phyloP scores from a whole-genome alignment of 768 basidiomycete genomes.

The Termitomyces sp. region DNA sequence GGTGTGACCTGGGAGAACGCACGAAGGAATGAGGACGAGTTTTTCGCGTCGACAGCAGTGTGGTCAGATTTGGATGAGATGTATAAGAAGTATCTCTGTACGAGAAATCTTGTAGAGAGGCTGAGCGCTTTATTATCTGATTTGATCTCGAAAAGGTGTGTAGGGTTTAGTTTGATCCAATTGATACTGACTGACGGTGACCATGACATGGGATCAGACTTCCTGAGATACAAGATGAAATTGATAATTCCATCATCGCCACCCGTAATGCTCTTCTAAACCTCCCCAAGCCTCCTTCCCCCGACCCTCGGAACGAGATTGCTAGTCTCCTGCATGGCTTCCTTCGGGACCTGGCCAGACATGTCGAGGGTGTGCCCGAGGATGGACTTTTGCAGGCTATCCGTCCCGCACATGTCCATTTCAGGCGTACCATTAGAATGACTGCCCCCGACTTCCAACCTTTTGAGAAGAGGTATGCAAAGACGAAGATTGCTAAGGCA shows the following conservation, averaged over 20 bases:
- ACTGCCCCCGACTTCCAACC: constrained; percentile 60
- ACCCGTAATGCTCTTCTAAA: constrained; percentile 21
- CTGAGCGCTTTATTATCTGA: constrained; percentile 59
- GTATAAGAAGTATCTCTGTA: constrained; percentile 50
- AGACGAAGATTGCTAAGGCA: constrained; percentile 13
- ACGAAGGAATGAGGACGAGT: constrained; percentile 47
- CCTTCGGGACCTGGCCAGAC: constrained; percentile 31
- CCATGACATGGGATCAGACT: constrained; percentile 33
- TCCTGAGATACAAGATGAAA: constrained; percentile 55
- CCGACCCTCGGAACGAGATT: constrained; percentile 54
- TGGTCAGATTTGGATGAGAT: constrained; percentile 50
- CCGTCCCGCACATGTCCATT: constrained; percentile 38
- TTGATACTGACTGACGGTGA: neutral
- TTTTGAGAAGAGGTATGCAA: constrained; percentile 22
- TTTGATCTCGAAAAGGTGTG: constrained; percentile 54
- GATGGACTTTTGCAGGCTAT: constrained; percentile 53
- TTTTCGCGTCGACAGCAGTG: constrained; percentile 44
- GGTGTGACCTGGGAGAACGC: constrained; percentile 59
- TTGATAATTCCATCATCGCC: constrained; percentile 36
- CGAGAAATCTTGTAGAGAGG: constrained; percentile 46
- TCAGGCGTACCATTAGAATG: constrained; percentile 38
- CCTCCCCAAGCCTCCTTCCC: constrained; percentile 48
- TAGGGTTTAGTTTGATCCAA: neutral
- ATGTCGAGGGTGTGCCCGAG: constrained; percentile 49
- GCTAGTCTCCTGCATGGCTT: constrained; percentile 42